Conservation (phyloP, 495 filamentous ascomycete species). For the Hypoxylon crocopeplum region DNA sequence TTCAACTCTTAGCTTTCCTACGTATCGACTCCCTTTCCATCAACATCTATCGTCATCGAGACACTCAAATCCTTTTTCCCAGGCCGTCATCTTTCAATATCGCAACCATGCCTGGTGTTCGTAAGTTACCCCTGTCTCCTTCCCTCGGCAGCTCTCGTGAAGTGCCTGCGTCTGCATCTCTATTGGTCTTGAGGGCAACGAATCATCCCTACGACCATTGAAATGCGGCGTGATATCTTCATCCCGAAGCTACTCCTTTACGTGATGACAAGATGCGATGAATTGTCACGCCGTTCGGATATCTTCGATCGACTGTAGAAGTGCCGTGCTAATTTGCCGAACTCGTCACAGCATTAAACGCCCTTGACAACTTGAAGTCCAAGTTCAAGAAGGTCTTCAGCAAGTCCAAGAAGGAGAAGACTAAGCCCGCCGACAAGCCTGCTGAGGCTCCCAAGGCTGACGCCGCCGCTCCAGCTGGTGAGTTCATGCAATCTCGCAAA, state of each 20-base stretch:
- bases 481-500: background rate
- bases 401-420: conserved; percentile 41
- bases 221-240: background rate
- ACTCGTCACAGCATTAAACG: conserved; percentile 40
- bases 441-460: conserved; percentile 33
- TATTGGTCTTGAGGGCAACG: background rate
- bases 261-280: background rate
- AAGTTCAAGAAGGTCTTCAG: conserved; percentile 65
- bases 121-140: conserved; percentile 25
- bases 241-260: background rate
- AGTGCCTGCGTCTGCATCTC: background rate
- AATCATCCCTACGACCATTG: background rate
- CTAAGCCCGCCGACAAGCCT: conserved; percentile 36
- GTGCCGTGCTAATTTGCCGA: conserved; percentile 26
- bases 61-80: background rate
- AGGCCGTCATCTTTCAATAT: conserved; percentile 11
- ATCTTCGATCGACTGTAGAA: conserved; percentile 7
- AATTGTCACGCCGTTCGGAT: background rate
- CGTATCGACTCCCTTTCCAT: background rate
- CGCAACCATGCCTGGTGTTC: conserved; percentile 38
- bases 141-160: background rate
- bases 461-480: conserved; percentile 4
- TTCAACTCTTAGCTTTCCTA: background rate
- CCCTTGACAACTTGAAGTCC: conserved; percentile 45
- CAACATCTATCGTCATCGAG: background rate